phyloP scores from a whole-genome alignment of 192 early-diverging fungal genomes.

The Paraglomus brasilianum region DNA sequence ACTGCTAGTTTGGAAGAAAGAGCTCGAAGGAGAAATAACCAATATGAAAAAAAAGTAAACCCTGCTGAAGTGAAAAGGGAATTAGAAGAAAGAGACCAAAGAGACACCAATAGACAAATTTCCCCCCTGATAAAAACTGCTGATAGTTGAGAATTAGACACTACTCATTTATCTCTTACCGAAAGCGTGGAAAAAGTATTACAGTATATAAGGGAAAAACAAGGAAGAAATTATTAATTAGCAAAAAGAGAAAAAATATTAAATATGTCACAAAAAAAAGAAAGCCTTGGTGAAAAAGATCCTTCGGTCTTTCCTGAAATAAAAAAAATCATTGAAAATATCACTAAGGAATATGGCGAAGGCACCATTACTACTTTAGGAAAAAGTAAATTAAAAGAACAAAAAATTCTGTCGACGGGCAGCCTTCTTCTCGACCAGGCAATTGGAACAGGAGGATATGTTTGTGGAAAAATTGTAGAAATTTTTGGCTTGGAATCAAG shows the following conservation, averaged over 20 bases:
- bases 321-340: not conserved
- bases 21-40: not conserved
- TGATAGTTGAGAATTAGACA: constrained; percentile 26
- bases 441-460: not conserved
- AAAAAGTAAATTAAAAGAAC: not conserved
- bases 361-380: not conserved
- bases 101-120: not conserved
- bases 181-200: constrained; percentile 7
- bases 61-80: not conserved
- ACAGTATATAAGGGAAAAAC: not conserved
- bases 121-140: constrained; percentile 4
- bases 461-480: constrained; percentile 1
- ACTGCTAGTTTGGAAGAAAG: constrained; percentile 13
- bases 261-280: too few species aligned
- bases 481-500: not conserved
- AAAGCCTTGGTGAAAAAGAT: too few species aligned
- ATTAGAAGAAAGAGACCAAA: not conserved
- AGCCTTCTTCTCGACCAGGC: not conserved
- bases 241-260: too few species aligned
- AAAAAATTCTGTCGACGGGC: not conserved
- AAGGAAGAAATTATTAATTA: too few species aligned
- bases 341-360: not conserved
- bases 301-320: too few species aligned
- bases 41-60: not conserved
- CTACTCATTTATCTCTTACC: not conserved